A percentile compares a stretch with the other conserved stretches of the same genome.
phyloP scores from a whole-genome alignment of 768 basidiomycete genomes.

The Psilocybe azurescens region DNA sequence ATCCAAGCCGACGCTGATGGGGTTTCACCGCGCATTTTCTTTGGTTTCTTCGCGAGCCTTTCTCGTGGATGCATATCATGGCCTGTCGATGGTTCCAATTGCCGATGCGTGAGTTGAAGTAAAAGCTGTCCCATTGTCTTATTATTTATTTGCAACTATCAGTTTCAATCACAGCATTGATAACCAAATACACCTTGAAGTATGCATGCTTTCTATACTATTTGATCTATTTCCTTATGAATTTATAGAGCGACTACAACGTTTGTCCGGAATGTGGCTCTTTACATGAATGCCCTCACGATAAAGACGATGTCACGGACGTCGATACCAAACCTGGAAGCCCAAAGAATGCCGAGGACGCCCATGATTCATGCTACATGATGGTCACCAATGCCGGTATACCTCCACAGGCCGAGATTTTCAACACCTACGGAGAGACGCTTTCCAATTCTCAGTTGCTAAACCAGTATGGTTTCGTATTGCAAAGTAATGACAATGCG shows the following conservation, averaged over 20 bases:
- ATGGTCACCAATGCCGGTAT: constrained; percentile 70
- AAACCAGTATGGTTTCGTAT: constrained; percentile 71
- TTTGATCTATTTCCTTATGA: neutral
- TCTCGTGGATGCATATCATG: constrained; percentile 81
- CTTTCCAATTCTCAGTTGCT: constrained; percentile 71
- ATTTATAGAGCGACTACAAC: constrained; percentile 65
- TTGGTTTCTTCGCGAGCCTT: constrained; percentile 87
- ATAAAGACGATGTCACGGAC: constrained; percentile 34
- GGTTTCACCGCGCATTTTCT: constrained; percentile 58
- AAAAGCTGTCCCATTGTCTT: constrained; percentile 8
- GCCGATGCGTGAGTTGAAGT: constrained; percentile 71
- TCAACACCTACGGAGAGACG: constrained; percentile 78
- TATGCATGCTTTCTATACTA: constrained; percentile 30
- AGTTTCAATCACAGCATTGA: constrained; percentile 79
- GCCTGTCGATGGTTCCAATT: constrained; percentile 82
- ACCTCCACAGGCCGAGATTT: constrained; percentile 58
- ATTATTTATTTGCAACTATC: constrained; percentile 15
- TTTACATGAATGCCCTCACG: constrained; percentile 71
- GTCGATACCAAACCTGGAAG: neutral
- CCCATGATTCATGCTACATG: constrained; percentile 54
- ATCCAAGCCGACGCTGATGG: constrained; percentile 33
- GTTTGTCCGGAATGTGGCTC: constrained; percentile 80
- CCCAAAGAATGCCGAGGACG: constrained; percentile 11
- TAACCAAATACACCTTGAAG: constrained; percentile 78
- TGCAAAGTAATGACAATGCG: constrained; percentile 78